A percentile compares a stretch with the other conserved stretches of the same genome.
Conservation (phyloP, 106 monocot genomes). For the Amphibolis antarctica region DNA sequence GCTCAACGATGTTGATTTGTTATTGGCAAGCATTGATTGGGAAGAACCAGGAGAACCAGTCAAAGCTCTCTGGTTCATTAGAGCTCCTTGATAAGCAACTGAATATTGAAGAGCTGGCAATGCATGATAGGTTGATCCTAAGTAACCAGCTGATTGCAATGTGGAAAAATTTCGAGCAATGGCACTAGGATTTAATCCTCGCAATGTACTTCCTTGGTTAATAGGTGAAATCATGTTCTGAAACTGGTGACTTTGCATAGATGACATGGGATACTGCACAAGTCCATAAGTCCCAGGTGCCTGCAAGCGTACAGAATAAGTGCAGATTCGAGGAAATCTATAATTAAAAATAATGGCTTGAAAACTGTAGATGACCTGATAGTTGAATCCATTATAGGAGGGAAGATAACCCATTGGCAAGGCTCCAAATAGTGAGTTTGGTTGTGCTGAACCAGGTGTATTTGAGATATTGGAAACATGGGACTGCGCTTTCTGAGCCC, state of each 20-base stretch:
- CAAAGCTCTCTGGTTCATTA: conserved; percentile 32
- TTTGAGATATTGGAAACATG: conserved; percentile 34
- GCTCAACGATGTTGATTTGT: conserved; percentile 25
- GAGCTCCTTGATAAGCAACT: conserved; percentile 33
- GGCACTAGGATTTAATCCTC: conserved; percentile 32
- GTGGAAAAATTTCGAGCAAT: conserved; percentile 43
- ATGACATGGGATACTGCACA: conserved; percentile 67
- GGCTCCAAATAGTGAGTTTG: conserved; percentile 77
- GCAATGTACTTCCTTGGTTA: conserved; percentile 54
- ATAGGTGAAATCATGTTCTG: conserved; percentile 40
- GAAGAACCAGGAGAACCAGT: conserved; percentile 37
- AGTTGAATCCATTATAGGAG: conserved; percentile 76
- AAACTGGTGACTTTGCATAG: conserved; percentile 76
- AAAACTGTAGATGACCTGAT: conserved; percentile 44
- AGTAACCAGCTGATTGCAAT: conserved; percentile 52
- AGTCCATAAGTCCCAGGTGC: conserved; percentile 66
- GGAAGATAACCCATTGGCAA: conserved; percentile 85
- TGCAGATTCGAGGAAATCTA: not conserved
- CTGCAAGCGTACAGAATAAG: conserved; percentile 8
- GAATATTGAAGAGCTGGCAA: conserved; percentile 72
- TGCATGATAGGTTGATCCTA: conserved; percentile 49
- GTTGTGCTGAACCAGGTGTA: conserved; percentile 29
- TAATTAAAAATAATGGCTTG: not conserved
- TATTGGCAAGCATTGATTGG: conserved; percentile 20
- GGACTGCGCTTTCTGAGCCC: conserved; percentile 69